Evolutionary conservation across 2,329 filamentous ascomycete species (phyloP).

Genomic region (Emericellopsis cladophorae): DNA sequence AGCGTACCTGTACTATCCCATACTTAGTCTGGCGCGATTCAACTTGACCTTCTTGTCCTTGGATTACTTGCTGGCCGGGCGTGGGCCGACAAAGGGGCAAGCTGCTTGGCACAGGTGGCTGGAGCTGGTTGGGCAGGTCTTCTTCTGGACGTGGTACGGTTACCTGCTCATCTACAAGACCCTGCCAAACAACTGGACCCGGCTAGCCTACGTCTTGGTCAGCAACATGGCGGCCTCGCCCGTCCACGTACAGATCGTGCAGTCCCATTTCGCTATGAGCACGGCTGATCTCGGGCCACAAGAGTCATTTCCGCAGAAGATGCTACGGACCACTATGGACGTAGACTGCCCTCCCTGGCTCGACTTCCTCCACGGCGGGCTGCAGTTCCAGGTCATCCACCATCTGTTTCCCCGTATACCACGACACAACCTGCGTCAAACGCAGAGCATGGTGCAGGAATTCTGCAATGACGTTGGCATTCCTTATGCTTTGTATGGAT

Average conservation of each 20-base stretch:
- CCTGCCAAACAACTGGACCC: conserved; percentile 49
- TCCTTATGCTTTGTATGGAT: conserved; percentile 76
- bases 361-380: conserved; percentile 77
- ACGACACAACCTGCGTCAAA: conserved; percentile 65
- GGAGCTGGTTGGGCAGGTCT: conserved; percentile 49
- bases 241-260: conserved; percentile 59
- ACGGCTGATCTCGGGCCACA: conserved; percentile 57
- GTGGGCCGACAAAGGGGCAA: conserved; percentile 38
- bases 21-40: conserved; percentile 57
- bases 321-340: conserved; percentile 90
- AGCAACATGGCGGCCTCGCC: conserved; percentile 55
- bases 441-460: conserved; percentile 64
- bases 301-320: conserved; percentile 82
- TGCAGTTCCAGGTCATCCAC: conserved; percentile 85
- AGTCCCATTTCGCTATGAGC: conserved; percentile 59
- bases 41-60: conserved; percentile 59
- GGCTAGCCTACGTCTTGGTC: conserved; percentile 49
- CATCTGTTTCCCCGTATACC: conserved; percentile 77
- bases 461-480: conserved; percentile 77
- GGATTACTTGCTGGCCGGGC: conserved; percentile 46
- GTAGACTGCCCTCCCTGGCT: conserved; percentile 80
- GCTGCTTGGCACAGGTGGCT: conserved; percentile 57
- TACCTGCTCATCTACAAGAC: conserved; percentile 43
- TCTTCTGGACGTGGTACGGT: conserved; percentile 49
- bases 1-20: conserved; percentile 55